These are phyloP conservation scores for Suhomyces choctaworum DNA, from an alignment of 1,139 yeast species.

Conservation along the genomic window DNA sequence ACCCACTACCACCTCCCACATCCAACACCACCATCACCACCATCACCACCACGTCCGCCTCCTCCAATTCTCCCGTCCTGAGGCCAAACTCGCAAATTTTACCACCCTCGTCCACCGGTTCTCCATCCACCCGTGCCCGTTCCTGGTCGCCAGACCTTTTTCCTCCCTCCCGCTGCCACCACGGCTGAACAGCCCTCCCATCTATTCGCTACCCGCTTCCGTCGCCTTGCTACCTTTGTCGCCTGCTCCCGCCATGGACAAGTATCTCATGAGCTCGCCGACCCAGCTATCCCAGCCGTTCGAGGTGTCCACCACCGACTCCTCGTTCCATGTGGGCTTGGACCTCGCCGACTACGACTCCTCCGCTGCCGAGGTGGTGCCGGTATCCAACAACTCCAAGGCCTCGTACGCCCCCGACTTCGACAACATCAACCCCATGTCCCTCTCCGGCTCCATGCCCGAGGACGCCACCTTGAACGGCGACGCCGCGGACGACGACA, in stretches of 20 bases:
- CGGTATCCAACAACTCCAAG: conserved; percentile 22
- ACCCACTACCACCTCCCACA: too few relatives aligned
- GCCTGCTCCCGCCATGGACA: conserved; percentile 32
- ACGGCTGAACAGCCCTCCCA: neutral
- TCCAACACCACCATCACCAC: too few relatives aligned
- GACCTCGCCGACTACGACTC: conserved; percentile 14
- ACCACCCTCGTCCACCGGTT: neutral
- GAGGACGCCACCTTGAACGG: conserved; percentile 10
- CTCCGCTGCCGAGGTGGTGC: conserved; percentile 22
- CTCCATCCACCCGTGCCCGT: neutral
- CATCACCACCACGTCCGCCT: too few relatives aligned
- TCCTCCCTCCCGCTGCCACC: too few relatives aligned
- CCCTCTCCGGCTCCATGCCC: conserved; percentile 5
- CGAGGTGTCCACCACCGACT: conserved; percentile 21
- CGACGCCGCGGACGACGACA: conserved; percentile 8
- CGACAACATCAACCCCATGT: conserved; percentile 5
- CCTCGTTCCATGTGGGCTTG: conserved; percentile 14
- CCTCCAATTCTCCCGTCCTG: too few relatives aligned
- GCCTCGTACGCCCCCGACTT: conserved; percentile 5
- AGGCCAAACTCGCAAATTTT: neutral
- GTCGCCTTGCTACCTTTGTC: neutral
- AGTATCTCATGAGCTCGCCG: conserved; percentile 48
- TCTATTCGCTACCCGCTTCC: neutral
- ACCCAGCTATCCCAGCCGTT: conserved; percentile 40
- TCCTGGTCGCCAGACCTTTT: neutral